phyloP scores from a whole-genome alignment of 2,329 filamentous ascomycete genomes.

The Colletotrichum endophyticum region DNA sequence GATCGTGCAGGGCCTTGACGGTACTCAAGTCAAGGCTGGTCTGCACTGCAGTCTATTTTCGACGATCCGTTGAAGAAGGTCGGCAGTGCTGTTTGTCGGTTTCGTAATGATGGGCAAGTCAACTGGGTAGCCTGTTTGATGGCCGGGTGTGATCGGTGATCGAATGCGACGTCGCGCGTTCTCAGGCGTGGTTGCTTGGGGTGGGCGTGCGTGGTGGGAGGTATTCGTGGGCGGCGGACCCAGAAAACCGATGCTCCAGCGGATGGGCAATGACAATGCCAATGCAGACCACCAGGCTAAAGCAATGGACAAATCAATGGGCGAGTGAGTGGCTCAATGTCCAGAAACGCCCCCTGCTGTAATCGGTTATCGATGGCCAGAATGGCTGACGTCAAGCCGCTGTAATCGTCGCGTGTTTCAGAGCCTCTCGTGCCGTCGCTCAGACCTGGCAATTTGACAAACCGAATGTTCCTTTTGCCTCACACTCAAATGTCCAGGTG shows the following conservation, averaged over 20 bases:
- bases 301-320: not conserved
- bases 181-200: not conserved
- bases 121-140: constrained; percentile 11
- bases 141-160: constrained; percentile 3
- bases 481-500: not conserved
- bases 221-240: not conserved
- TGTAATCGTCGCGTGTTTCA: constrained; percentile 13
- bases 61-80: not conserved
- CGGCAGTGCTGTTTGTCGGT: not conserved
- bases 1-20: not conserved
- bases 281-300: not conserved
- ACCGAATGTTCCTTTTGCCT: not conserved
- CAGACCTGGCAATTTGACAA: not conserved
- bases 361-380: not conserved
- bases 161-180: constrained; percentile 14
- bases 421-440: not conserved
- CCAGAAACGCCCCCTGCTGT: not conserved
- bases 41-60: not conserved
- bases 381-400: constrained; percentile 9
- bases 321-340: not conserved
- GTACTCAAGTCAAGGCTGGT: not conserved
- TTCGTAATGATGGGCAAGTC: constrained; percentile 1
- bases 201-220: not conserved
- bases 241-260: not conserved
- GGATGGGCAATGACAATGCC: not conserved